These are phyloP conservation scores for Zopfochytrium polystomum DNA, from an alignment of 371 early-diverging fungal genomes.

Conservation along the genomic window DNA sequence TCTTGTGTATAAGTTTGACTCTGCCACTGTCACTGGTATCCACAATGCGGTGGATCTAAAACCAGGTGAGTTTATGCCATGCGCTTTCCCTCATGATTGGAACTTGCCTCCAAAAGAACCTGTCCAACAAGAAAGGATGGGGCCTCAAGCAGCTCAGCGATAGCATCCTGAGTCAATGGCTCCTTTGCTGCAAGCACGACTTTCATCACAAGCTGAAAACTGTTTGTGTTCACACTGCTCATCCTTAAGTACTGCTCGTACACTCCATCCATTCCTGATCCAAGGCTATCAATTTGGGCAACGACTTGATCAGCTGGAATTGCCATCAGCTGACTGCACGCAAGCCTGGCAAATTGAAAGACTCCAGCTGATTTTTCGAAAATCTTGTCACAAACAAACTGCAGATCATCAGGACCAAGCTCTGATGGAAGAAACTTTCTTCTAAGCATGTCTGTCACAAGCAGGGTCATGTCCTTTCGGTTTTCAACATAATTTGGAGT, in stretches of 20 bases:
- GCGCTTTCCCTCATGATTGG: no score
- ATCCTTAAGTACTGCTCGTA: not conserved
- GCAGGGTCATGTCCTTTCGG: not conserved
- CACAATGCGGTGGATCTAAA: no score
- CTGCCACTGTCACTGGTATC: no score
- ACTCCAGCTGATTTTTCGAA: slow-evolving; percentile 4
- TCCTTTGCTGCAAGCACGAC: slow-evolving; percentile 1
- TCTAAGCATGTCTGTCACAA: not conserved
- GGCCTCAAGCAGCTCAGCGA: not conserved
- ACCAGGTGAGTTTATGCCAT: no score
- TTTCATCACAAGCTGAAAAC: no score
- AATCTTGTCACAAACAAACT: not conserved
- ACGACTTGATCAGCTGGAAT: not conserved
- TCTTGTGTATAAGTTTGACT: no score
- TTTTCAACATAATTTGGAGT: slow-evolving; percentile 1
- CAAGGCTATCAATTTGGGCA: slow-evolving; percentile 5
- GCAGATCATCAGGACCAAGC: not conserved
- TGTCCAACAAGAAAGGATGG: not conserved
- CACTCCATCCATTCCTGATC: not conserved
- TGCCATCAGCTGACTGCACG: not conserved
- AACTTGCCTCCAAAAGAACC: slow-evolving; percentile 2
- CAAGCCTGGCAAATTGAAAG: slow-evolving; percentile 3
- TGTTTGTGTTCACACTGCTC: not conserved
- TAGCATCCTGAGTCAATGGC: slow-evolving; percentile 1
- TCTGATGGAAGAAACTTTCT: not conserved